Percentiles rank a stretch among this genome's conserved stretches.
Conservation (phyloP, 1,139 yeast genomes). For the Entelexis sorbosivorans region DNA sequence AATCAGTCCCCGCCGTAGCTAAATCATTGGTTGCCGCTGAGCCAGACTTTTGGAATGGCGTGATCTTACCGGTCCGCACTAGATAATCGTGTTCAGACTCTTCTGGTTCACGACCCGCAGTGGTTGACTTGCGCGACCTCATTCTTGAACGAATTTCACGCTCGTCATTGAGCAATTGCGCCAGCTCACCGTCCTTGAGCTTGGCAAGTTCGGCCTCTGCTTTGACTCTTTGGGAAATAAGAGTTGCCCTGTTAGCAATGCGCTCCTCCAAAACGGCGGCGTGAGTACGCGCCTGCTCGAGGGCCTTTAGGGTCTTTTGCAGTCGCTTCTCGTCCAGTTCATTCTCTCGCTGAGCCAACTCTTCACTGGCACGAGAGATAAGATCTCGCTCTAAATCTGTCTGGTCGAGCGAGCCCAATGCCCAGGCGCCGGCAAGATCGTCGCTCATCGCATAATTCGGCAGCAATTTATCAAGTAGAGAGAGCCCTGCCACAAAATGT, state of each 20-base stretch:
- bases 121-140: constrained; percentile 24
- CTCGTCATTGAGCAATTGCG: constrained; percentile 47
- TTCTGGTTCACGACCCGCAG: constrained; percentile 37
- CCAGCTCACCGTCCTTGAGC: constrained; percentile 43
- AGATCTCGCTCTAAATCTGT: constrained; percentile 60
- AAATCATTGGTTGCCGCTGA: neutral
- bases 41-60: constrained; percentile 76
- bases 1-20: constrained; percentile 19
- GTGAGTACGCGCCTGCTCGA: constrained; percentile 36
- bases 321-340: constrained; percentile 68
- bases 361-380: constrained; percentile 54
- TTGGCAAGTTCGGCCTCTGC: constrained; percentile 46
- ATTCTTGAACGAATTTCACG: constrained; percentile 54
- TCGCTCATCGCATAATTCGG: neutral
- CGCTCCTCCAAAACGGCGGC: constrained; percentile 40
- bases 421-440: constrained; percentile 3
- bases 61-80: constrained; percentile 80
- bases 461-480: neutral
- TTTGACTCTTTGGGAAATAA: constrained; percentile 54
- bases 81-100: constrained; percentile 73
- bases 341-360: constrained; percentile 48
- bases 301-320: constrained; percentile 44
- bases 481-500: neutral
- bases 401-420: constrained; percentile 49
- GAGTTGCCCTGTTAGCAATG: constrained; percentile 44